Evolutionary conservation across 2,329 filamentous ascomycete species (phyloP).

Genomic region (Diplodia scrobiculata): DNA sequence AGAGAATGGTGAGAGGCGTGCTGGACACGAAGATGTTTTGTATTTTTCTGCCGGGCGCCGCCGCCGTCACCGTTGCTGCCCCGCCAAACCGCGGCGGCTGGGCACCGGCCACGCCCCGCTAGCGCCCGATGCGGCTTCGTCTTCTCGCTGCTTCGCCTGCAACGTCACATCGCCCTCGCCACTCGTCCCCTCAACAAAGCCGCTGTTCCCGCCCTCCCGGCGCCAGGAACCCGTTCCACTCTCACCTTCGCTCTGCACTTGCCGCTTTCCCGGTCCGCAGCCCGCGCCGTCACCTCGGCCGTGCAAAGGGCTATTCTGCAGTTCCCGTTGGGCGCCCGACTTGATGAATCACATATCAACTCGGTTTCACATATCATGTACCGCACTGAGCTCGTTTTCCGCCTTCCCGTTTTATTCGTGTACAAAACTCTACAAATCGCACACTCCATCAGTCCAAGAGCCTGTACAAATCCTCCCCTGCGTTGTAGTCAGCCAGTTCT

Average conservation of each 20-base stretch:
- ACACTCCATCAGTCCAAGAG: no score
- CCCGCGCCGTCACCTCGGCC: conserved; percentile 9
- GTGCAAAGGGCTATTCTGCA: neutral
- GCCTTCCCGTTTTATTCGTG: no score
- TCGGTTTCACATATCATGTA: no score
- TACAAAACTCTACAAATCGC: no score
- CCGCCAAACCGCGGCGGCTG: neutral
- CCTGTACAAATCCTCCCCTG: no score
- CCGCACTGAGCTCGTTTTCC: no score
- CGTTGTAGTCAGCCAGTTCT: no score
- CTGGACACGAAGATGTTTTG: conserved; percentile 10
- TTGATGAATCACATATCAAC: no score
- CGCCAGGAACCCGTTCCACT: neutral
- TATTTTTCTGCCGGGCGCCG: conserved; percentile 22
- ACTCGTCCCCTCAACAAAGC: neutral
- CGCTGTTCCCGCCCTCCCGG: conserved; percentile 1
- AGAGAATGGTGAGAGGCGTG: conserved; percentile 15
- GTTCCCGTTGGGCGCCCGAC: no score
- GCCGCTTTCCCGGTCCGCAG: neutral
- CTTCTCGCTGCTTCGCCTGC: neutral
- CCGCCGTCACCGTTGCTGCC: conserved; percentile 8
- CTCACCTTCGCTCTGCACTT: neutral
- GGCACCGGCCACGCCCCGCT: neutral
- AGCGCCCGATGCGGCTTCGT: conserved; percentile 6
- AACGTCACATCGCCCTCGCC: neutral